A percentile compares a stretch with the other conserved stretches of the same genome.
Conservation (phyloP, 371 early-diverging fungal genomes). For the Syncephalis plumigaleata region DNA sequence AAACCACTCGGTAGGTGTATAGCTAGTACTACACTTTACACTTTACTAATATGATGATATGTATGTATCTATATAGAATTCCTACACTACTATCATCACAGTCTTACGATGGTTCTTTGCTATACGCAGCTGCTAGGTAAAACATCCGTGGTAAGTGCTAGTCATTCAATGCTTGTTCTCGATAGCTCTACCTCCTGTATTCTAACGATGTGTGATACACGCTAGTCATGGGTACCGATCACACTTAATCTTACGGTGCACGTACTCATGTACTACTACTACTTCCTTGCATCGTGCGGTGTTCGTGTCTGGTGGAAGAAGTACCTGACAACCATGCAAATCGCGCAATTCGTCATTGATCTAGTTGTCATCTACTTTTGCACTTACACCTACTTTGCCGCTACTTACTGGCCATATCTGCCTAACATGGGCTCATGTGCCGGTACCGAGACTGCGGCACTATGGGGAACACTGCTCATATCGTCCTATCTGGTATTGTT, state of each 20-base stretch:
- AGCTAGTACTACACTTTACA: too few relatives aligned
- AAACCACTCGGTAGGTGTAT: slow-evolving; percentile 33
- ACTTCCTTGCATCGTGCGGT: slow-evolving; percentile 71
- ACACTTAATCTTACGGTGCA: slow-evolving; percentile 77
- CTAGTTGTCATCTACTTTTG: slow-evolving; percentile 60
- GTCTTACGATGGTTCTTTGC: slow-evolving; percentile 76
- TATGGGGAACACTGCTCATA: slow-evolving; percentile 63
- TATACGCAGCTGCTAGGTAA: slow-evolving; percentile 63
- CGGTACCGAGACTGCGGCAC: slow-evolving; percentile 59
- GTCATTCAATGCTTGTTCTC: too few relatives aligned
- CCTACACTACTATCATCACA: slow-evolving; percentile 75
- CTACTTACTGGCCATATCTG: slow-evolving; percentile 41
- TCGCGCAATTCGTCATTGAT: slow-evolving; percentile 77
- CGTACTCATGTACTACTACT: slow-evolving; percentile 83
- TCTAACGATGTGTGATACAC: neutral
- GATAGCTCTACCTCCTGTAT: neutral
- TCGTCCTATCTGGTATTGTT: slow-evolving; percentile 72
- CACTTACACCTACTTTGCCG: slow-evolving; percentile 62
- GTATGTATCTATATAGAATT: slow-evolving; percentile 3
- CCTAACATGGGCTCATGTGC: slow-evolving; percentile 63
- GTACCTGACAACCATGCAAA: slow-evolving; percentile 77
- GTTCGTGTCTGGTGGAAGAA: slow-evolving; percentile 86
- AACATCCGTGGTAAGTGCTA: slow-evolving; percentile 53
- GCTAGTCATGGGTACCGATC: slow-evolving; percentile 58
- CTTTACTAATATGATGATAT: too few relatives aligned